Base-by-base conservation (phyloP, 495 filamentous ascomycete species). In the Sordaria brevicollis region DNA sequence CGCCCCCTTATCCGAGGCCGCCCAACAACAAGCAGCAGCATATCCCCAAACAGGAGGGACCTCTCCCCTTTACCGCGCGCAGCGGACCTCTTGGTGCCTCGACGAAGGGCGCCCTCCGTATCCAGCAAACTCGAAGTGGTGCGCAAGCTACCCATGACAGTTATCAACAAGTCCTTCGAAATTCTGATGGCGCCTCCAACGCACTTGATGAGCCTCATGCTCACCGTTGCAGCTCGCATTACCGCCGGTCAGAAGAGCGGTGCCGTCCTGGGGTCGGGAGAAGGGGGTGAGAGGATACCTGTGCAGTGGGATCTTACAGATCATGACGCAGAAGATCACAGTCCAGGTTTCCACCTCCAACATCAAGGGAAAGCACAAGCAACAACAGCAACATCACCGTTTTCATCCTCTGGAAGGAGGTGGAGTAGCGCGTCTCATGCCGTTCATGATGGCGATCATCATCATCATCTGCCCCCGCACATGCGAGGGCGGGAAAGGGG, bases 201-300 rank as follows among this genome's bases (percentile, higher is more conserved):
- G 29, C 87, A 92, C 70, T 84, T 97, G 8, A 83, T 96, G 38
- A 83, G 87, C 8, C 79, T 95, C 43, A 91, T 97, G 83, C 83
- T 97, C 8, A 87, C 87, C 66, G 91, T 97, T 35, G 92, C 93
- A 3, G 88, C 91, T 0, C 87, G 86, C 39, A 91, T 96, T 71
- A 85, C 87, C 0, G 86, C 89, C 25, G 91, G 89, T 5, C 85
- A 87, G 71, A 85, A 85, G 84, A 76, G 81, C 36, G 86, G 84
- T 19, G 65, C 85, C 9, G 76, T 86, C 2, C 83, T 82, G 38
- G 85, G 84, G 6, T 72, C 77, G 35, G 81, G 79, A 13, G 85
- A 86, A 69, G 68, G 73, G 19, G 86, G 84, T 5, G 83, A 86
- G 69, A 74, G 75, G 73, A 86, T 88, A 25, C 81, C 83, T 3